Conservation (phyloP, 148 eudicot genomes). For the Camellia lanceoleosa region DNA sequence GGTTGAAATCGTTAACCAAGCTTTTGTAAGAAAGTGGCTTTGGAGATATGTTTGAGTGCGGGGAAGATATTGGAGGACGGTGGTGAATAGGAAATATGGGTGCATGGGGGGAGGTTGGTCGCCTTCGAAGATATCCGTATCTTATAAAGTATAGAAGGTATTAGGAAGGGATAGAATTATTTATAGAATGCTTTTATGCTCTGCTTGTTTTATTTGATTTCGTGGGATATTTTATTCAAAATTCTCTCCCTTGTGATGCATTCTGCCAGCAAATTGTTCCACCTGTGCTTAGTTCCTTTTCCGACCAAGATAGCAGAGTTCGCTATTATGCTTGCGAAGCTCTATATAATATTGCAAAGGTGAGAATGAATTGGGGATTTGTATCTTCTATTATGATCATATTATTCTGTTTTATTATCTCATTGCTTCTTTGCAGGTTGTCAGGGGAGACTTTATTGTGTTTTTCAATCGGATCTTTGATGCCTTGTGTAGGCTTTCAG, state of each 20-base stretch:
- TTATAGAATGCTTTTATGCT: not conserved
- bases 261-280: constrained; percentile 85
- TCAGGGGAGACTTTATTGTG: constrained; percentile 91
- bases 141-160: too few species aligned
- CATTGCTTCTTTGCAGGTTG: constrained; percentile 67
- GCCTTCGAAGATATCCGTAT: too few species aligned
- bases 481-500: constrained; percentile 94
- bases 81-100: too few species aligned
- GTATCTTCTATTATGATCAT: not conserved
- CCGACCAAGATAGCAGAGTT: constrained; percentile 96
- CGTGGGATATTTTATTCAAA: constrained; percentile 6
- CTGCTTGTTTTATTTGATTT: not conserved
- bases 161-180: too few species aligned
- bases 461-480: constrained; percentile 93
- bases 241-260: constrained; percentile 15
- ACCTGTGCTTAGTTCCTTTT: constrained; percentile 82
- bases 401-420: constrained; percentile 17
- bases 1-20: too few species aligned
- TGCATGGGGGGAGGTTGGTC: too few species aligned
- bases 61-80: too few species aligned
- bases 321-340: constrained; percentile 99
- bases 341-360: constrained; percentile 96
- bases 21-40: too few species aligned
- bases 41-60: too few species aligned
- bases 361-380: constrained; percentile 23